phyloP scores from a whole-genome alignment of 106 monocot genomes.

The Agapanthus africanus region DNA sequence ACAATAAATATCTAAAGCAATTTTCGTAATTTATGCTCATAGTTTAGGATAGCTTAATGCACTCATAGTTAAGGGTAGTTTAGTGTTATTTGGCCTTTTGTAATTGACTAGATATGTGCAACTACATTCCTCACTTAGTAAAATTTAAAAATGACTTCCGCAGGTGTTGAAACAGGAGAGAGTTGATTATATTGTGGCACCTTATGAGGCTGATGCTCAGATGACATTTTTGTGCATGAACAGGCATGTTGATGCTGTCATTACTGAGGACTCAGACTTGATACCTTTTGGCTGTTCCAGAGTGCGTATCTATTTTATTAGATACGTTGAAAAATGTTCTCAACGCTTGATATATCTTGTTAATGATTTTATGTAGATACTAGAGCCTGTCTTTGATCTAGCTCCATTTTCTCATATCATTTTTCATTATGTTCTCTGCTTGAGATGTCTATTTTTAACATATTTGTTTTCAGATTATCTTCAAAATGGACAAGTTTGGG shows the following conservation, averaged over 20 bases:
- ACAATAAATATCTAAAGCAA: too few relatives aligned
- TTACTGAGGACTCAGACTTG: slow-evolving; percentile 94
- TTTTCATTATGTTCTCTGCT: background rate
- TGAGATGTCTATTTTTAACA: slow-evolving; percentile 7
- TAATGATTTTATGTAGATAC: background rate
- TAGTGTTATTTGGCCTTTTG: slow-evolving; percentile 1
- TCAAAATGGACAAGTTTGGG: slow-evolving; percentile 98
- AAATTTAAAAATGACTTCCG: background rate
- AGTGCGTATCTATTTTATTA: slow-evolving; percentile 33
- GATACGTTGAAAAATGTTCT: background rate
- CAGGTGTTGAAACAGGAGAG: slow-evolving; percentile 82
- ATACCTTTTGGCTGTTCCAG: slow-evolving; percentile 97
- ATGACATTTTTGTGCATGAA: slow-evolving; percentile 87
- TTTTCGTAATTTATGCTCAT: too few relatives aligned
- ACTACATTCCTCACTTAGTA: background rate
- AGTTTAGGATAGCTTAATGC: too few relatives aligned
- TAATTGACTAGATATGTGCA: background rate
- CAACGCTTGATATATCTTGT: background rate
- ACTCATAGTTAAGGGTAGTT: too few relatives aligned
- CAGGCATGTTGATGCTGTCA: slow-evolving; percentile 86
- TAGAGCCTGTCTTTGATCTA: background rate
- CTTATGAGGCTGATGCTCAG: slow-evolving; percentile 99
- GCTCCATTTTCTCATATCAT: background rate
- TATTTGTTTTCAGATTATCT: slow-evolving; percentile 64
- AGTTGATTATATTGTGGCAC: slow-evolving; percentile 92